These are phyloP conservation scores for Amanita molliuscula DNA, from an alignment of 768 basidiomycete genomes.

Conservation along the genomic window DNA sequence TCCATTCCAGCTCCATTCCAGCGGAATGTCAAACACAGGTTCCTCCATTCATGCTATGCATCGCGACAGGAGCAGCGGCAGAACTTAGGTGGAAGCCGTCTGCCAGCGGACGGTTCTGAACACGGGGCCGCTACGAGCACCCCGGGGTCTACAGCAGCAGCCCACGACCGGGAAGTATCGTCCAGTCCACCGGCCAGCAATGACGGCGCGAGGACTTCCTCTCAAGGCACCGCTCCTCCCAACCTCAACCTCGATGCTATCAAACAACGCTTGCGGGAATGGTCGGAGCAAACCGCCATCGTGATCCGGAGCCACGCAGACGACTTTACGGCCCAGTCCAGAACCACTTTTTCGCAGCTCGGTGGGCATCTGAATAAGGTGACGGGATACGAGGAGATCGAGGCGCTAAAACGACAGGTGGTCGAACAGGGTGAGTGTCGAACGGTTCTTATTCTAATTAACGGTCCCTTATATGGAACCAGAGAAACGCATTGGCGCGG, in stretches of 20 bases:
- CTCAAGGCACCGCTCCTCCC: background rate
- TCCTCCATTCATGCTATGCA: background rate
- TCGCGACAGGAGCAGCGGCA: background rate
- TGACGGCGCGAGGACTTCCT: background rate
- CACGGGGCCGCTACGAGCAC: background rate
- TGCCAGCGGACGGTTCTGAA: background rate
- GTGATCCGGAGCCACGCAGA: conserved; percentile 45
- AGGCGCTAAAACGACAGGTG: conserved; percentile 67
- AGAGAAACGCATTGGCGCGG: conserved; percentile 68
- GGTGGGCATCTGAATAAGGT: conserved; percentile 76
- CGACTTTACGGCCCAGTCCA: conserved; percentile 44
- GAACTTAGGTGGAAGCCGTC: background rate
- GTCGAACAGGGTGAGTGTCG: conserved; percentile 63
- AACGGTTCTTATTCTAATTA: conserved; percentile 3
- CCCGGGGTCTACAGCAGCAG: background rate
- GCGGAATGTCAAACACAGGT: conserved; percentile 10
- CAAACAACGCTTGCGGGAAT: conserved; percentile 33
- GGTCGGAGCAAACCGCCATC: conserved; percentile 36
- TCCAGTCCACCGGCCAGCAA: background rate
- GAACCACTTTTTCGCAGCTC: conserved; percentile 57
- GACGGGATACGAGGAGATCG: conserved; percentile 89
- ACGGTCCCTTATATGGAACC: background rate
- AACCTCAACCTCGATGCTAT: conserved; percentile 20
- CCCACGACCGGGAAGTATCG: background rate
- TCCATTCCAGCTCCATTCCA: conserved; percentile 13